Percentiles rank a stretch among this genome's conserved stretches.
Conservation (phyloP, 257 asterid genomes). For the Solanum appendiculatum region DNA sequence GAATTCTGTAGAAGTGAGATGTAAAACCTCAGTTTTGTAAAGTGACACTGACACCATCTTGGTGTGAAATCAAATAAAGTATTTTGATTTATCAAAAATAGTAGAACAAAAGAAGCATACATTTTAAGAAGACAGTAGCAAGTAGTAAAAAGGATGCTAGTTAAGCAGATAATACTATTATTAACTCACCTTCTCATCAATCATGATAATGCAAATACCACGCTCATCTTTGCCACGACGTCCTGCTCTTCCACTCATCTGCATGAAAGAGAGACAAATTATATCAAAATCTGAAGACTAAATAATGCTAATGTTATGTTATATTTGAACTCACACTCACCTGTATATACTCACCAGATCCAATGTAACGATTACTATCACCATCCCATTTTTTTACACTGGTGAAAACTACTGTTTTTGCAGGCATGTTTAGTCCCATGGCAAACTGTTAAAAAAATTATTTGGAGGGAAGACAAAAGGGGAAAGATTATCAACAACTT, state of each 20-base stretch:
- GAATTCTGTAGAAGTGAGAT: neutral
- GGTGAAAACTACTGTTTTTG: slow-evolving; percentile 94
- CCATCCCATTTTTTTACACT: slow-evolving; percentile 94
- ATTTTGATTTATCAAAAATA: neutral
- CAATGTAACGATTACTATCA: slow-evolving; percentile 90
- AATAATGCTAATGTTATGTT: neutral
- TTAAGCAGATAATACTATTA: neutral
- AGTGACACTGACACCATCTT: neutral
- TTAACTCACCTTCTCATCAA: slow-evolving; percentile 67
- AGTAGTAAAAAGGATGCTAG: neutral
- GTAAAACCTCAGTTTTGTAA: neutral
- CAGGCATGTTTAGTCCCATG: slow-evolving; percentile 99
- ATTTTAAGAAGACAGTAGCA: neutral
- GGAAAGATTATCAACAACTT: neutral
- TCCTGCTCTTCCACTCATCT: slow-evolving; percentile 99
- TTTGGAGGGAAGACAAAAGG: slow-evolving; percentile 5
- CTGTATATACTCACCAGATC: slow-evolving; percentile 98
- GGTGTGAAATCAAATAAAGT: neutral
- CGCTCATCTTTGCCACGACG: slow-evolving; percentile 98
- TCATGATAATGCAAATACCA: slow-evolving; percentile 92
- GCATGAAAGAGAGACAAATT: slow-evolving; percentile 5
- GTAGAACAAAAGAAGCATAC: neutral
- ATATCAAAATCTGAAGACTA: neutral
- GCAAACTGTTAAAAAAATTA: slow-evolving; percentile 47
- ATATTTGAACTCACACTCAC: slow-evolving; percentile 30